Evolutionary conservation across 768 basidiomycete genomes (phyloP), one percentile per base, ranked within the genome.

Genomic region (Vararia minispora): DNA sequence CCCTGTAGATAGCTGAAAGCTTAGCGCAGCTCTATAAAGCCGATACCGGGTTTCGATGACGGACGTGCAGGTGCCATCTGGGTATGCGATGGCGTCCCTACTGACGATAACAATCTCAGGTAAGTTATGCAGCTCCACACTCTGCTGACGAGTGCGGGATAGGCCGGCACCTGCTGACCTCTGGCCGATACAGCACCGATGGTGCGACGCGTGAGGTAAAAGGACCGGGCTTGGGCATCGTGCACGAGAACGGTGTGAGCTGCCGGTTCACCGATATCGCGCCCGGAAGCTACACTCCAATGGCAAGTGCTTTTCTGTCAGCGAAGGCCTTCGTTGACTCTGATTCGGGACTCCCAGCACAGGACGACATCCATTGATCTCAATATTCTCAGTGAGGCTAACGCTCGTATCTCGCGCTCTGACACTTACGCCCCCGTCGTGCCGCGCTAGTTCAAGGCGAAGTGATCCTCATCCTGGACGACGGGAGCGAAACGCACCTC

Each of bases 341-440:
- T n/a, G n/a, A n/a, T n/a, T n/a, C n/a, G n/a, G n/a, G n/a, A n/a
- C n/a, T n/a, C n/a, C 13, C 32, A 63, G 60, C 60, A 59, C 33
- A 47, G 74, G 21, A 76, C 75, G 7, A 63, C 63, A 23, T 75
- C 77, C 12, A 49, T 78, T 40, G 77, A 79, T 49, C 71, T 73
- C 49, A 77, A 79, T 45, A 69, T 77, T 18, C 58, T 77, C 11
- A 58, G 74, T 73, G 42, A 44, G 68, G 46, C 12, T 4, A 13
- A 26, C 27, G 12, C 29, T 5, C 17, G 17, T 2, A 8, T 38
- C 11, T 25, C n/a, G 9, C 16, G 12, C 32, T 14, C 7, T 32
- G 5, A 7, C 13, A 11, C 17, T 20, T 12, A 29, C 7, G 7
- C 20, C 18, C 6, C 26, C 17, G 26, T 22, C 22, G 18, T 25